Evolutionary conservation across 2,329 filamentous ascomycete genomes (phyloP).

Genomic region (Onygena corvina): DNA sequence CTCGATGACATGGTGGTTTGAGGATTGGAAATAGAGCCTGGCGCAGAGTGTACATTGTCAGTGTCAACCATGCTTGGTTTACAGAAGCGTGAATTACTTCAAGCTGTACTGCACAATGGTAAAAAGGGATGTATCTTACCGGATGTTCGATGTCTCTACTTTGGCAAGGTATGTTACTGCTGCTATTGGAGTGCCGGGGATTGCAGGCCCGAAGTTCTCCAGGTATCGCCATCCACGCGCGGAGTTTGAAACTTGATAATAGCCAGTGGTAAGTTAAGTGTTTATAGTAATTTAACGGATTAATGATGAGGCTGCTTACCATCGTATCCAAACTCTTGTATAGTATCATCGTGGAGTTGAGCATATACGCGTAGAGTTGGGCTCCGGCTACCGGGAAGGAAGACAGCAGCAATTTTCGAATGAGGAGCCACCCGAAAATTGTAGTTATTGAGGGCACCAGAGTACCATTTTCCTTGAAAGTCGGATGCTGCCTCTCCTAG

Average conservation of each 20-base stretch:
- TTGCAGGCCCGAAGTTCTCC: not conserved
- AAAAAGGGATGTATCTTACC: not conserved
- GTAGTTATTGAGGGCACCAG: not conserved
- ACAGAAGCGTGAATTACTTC: too few relatives aligned
- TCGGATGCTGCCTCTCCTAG: constrained; percentile 1
- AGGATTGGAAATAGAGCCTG: not conserved
- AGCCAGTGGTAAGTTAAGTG: not conserved
- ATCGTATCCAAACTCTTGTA: constrained; percentile 5
- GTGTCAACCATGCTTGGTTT: not conserved
- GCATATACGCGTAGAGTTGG: constrained; percentile 3
- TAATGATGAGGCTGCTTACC: not conserved
- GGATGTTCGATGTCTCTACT: not conserved
- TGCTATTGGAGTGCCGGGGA: not conserved
- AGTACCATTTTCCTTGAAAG: not conserved
- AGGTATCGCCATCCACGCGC: not conserved
- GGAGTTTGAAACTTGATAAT: not conserved
- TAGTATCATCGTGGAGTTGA: not conserved
- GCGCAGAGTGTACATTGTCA: not conserved
- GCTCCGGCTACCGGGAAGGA: not conserved
- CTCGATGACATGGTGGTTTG: constrained; percentile 1
- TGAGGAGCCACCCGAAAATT: not conserved
- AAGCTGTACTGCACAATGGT: not conserved
- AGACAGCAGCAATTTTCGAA: not conserved
- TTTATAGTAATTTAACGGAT: not conserved
- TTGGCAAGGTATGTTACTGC: not conserved